Conservation (phyloP, 148 eudicot species). For the Dysphania ambrosioides region DNA sequence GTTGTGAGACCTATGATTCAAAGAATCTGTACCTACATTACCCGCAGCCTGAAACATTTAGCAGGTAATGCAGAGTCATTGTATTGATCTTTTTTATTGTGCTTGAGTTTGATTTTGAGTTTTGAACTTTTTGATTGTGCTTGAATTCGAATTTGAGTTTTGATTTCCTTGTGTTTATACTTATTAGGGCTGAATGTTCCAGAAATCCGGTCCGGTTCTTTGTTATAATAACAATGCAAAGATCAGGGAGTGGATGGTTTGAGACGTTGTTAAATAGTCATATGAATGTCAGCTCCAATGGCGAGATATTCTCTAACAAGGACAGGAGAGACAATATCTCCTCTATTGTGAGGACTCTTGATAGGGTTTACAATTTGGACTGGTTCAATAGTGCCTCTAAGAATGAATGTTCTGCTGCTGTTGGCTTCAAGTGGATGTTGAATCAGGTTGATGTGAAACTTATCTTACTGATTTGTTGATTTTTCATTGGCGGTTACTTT, state of each 20-base stretch:
- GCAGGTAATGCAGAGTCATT: conserved; percentile 47
- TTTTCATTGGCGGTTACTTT: background rate
- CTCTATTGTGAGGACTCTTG: conserved; percentile 56
- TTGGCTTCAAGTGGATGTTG: conserved; percentile 99
- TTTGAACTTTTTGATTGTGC: background rate
- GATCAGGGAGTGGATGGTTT: conserved; percentile 99
- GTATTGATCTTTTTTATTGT: background rate
- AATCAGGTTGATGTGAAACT: conserved; percentile 61
- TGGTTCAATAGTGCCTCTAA: conserved; percentile 87
- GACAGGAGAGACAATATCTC: conserved; percentile 69
- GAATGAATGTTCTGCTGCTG: conserved; percentile 89
- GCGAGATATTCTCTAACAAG: conserved; percentile 68
- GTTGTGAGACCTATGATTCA: conserved; percentile 26
- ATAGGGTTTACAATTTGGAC: conserved; percentile 85
- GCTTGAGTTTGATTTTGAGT: conserved; percentile 1
- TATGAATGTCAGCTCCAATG: conserved; percentile 83
- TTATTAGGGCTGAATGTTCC: conserved; percentile 81
- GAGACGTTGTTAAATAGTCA: conserved; percentile 92
- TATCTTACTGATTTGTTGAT: background rate
- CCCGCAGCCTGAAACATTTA: conserved; percentile 72
- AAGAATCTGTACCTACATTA: conserved; percentile 51
- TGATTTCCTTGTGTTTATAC: conserved; percentile 14
- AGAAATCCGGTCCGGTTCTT: conserved; percentile 76
- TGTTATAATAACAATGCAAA: conserved; percentile 82
- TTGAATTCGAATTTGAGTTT: background rate